Base-by-base conservation (phyloP, 1,139 yeast genomes). In the Protomyces pachydermus region DNA sequence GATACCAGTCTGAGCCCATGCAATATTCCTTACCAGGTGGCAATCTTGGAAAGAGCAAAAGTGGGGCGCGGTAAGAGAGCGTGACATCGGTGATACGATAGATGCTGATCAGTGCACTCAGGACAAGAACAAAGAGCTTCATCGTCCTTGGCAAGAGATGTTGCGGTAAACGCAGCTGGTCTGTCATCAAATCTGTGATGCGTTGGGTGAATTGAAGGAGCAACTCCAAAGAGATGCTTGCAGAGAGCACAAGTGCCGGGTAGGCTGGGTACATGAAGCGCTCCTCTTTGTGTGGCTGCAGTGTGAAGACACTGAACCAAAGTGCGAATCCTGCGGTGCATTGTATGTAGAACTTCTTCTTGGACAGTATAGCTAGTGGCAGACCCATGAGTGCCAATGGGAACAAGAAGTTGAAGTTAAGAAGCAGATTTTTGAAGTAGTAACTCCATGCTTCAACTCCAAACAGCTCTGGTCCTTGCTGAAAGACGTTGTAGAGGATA, bases 1-100 rank as follows among this genome's bases (percentile, higher is more conserved):
- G 88, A 72, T 90, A 90, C 97, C 98, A 91, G 76, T 93, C 98
- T 67, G 96, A 82, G 1, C 97, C 97, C 25, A 88, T 80, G 73
- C 98, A 93, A 45, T 39, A 18, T 50, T 20, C 14, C 38, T 25
- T 23, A 55, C 54, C 46, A 60, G 57, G 9, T 20, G 55, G 67
- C 9, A 68, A 52, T 12, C 46, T 32, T n/a, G 65, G 56, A 53
- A 73, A 76, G 3, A 77, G 73, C 2, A 69, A 67, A 45, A 76
- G 66, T 2, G 79, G 79, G 0, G 79, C 80, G 12, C 70, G 67
- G 63, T 77, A 78, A 65, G 72, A 76, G 4, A 58, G 46, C 8
- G 69, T 69, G 54, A 77, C 70, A 2, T 79, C 78, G 9, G 69
- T 37, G 4, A 75, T 71, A 20, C 80, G 69, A 10, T 73, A 69